phyloP scores from a whole-genome alignment of 2,329 filamentous ascomycete species.

The Colletotrichum sp. region DNA sequence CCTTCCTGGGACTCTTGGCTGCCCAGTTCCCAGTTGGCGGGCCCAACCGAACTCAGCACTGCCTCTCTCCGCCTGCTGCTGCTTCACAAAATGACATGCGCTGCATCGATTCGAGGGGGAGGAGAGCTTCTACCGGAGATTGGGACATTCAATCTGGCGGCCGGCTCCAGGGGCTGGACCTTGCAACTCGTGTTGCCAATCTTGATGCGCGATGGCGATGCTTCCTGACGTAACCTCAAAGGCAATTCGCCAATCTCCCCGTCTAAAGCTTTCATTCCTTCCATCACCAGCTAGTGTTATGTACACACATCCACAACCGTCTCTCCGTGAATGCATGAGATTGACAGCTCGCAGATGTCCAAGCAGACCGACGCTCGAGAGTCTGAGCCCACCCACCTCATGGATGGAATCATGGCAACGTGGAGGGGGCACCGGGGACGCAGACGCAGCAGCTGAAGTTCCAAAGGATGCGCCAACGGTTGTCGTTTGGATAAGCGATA shows the following conservation, averaged over 20 bases:
- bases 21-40: slow-evolving; percentile 5
- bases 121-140: background rate
- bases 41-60: slow-evolving; percentile 14
- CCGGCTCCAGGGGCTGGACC: background rate
- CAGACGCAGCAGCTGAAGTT: background rate
- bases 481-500: background rate
- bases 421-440: background rate
- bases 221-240: background rate
- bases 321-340: background rate
- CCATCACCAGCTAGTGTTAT: background rate
- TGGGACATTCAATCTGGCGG: background rate
- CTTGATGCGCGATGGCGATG: background rate
- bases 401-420: background rate
- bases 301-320: background rate
- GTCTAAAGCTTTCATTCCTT: background rate
- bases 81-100: background rate
- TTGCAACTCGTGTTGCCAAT: background rate
- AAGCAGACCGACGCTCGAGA: background rate
- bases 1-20: background rate
- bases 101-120: background rate
- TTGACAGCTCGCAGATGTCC: background rate
- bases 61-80: background rate
- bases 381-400: background rate
- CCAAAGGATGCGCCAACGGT: background rate
- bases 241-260: background rate